A percentile compares a stretch with the other conserved stretches of the same genome.
phyloP scores from a whole-genome alignment of 2,329 filamentous ascomycete genomes.

The Cordyceps pruinosa region DNA sequence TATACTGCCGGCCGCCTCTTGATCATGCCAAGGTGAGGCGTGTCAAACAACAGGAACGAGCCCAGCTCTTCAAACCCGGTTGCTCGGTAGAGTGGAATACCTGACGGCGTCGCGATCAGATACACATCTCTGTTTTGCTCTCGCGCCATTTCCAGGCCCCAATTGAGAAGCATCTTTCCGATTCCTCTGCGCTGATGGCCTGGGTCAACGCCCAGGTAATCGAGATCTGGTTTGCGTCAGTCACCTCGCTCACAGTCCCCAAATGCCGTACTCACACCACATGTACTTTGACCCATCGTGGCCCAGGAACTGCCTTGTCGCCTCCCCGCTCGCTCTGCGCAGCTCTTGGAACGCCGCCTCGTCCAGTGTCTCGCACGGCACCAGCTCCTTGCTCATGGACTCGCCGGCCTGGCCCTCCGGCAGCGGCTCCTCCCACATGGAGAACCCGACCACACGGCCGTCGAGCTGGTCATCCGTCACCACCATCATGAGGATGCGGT shows the following conservation, averaged over 20 bases:
- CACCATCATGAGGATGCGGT: conserved; percentile 15
- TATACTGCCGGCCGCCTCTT: background rate
- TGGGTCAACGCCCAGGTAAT: conserved; percentile 17
- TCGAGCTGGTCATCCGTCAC: conserved; percentile 14
- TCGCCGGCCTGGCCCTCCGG: conserved; percentile 8
- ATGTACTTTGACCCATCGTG: conserved; percentile 13
- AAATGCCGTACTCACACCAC: conserved; percentile 13
- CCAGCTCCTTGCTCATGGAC: background rate
- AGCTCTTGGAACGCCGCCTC: conserved; percentile 13
- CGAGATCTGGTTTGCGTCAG: conserved; percentile 12
- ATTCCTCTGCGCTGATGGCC: conserved; percentile 16
- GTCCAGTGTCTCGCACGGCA: conserved; percentile 13
- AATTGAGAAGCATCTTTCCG: conserved; percentile 15
- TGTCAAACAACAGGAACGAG: background rate
- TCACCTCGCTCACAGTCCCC: background rate
- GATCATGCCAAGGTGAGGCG: conserved; percentile 7
- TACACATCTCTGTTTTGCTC: conserved; percentile 10
- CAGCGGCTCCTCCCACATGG: conserved; percentile 17
- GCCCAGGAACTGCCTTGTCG: conserved; percentile 14
- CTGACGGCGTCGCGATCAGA: conserved; percentile 10
- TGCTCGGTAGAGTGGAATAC: conserved; percentile 3
- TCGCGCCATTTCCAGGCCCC: conserved; percentile 14
- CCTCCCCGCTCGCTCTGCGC: conserved; percentile 6
- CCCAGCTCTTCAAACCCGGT: conserved; percentile 4
- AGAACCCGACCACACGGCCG: conserved; percentile 16